Evolutionary conservation across 2,329 filamentous ascomycete species (phyloP).

Genomic region (Neofusicoccum umdonicola): DNA sequence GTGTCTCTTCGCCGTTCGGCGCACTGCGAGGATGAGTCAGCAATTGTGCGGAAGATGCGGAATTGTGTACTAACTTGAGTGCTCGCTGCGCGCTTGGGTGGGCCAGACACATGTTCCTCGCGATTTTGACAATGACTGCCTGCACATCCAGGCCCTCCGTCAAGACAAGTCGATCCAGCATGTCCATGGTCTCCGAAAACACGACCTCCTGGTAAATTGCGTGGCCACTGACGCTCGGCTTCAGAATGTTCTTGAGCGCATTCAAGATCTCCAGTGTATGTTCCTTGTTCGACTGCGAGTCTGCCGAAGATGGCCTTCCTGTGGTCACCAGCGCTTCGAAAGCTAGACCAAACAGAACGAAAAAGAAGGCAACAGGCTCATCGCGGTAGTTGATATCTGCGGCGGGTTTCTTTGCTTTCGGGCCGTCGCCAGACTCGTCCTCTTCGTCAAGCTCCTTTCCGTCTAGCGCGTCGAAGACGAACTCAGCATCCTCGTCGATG

Average conservation of each 20-base stretch:
- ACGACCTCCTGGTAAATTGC: constrained; percentile 95
- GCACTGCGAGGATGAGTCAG: constrained; percentile 21
- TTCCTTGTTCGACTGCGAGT: constrained; percentile 53
- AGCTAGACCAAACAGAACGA: constrained; percentile 92
- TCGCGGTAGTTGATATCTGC: constrained; percentile 93
- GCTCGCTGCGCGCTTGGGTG: constrained; percentile 79
- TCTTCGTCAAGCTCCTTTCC: constrained; percentile 59
- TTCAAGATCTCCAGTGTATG: constrained; percentile 86
- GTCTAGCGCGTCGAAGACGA: constrained; percentile 94
- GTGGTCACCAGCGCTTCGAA: constrained; percentile 92
- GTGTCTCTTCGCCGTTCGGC: constrained; percentile 61
- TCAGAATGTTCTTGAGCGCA: constrained; percentile 90
- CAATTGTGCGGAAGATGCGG: constrained; percentile 13
- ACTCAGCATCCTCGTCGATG: constrained; percentile 95
- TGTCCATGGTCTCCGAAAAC: constrained; percentile 95
- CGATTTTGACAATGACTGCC: constrained; percentile 89
- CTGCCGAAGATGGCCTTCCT: constrained; percentile 52
- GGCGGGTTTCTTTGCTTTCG: constrained; percentile 28
- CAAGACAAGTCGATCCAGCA: constrained; percentile 85
- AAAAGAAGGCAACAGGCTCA: constrained; percentile 97
- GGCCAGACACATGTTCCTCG: constrained; percentile 80
- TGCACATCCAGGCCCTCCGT: constrained; percentile 90
- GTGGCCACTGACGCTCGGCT: constrained; percentile 91
- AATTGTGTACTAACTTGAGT: constrained; percentile 52
- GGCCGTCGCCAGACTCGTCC: constrained; percentile 15